Evolutionary conservation across 495 filamentous ascomycete species (phyloP).

Genomic region (Aspergillus baeticus): DNA sequence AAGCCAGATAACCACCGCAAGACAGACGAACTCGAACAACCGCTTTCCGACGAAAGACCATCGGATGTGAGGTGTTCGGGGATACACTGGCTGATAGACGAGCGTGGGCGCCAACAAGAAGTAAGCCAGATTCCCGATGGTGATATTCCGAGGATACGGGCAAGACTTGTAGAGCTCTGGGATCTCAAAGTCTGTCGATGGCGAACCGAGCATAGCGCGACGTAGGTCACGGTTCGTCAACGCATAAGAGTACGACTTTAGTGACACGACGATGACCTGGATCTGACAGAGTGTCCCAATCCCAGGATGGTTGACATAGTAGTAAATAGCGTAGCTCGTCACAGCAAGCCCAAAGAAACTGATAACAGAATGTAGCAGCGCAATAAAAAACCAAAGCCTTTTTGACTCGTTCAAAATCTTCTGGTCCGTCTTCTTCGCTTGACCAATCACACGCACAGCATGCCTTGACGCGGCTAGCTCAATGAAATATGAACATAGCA

Average conservation of each 20-base stretch:
- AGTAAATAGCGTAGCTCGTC: slow-evolving; percentile 85
- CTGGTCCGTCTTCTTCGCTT: slow-evolving; percentile 57
- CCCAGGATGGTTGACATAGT: slow-evolving; percentile 83
- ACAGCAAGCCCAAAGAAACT: slow-evolving; percentile 75
- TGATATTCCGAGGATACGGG: slow-evolving; percentile 89
- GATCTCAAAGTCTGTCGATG: slow-evolving; percentile 50
- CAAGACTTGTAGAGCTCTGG: slow-evolving; percentile 80
- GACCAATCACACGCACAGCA: slow-evolving; percentile 64
- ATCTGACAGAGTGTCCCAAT: slow-evolving; percentile 89
- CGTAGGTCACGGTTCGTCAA: slow-evolving; percentile 95
- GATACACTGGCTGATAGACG: slow-evolving; percentile 96
- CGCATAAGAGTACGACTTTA: slow-evolving; percentile 94
- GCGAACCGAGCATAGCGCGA: slow-evolving; percentile 75
- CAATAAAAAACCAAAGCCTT: slow-evolving; percentile 74
- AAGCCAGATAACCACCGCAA: slow-evolving; percentile 90
- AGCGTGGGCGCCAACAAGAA: slow-evolving; percentile 98
- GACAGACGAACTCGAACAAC: slow-evolving; percentile 66
- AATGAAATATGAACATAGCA: slow-evolving; percentile 85
- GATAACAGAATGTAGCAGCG: slow-evolving; percentile 77
- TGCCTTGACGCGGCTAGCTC: slow-evolving; percentile 76
- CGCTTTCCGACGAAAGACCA: slow-evolving; percentile 87
- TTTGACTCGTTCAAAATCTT: slow-evolving; percentile 53
- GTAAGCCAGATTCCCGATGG: slow-evolving; percentile 78
- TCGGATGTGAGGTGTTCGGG: slow-evolving; percentile 71
- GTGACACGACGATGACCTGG: slow-evolving; percentile 92